These are phyloP conservation scores for Cenchrus americanus DNA, from an alignment of 176 grass and related monocot genomes.

Conservation along the genomic window DNA sequence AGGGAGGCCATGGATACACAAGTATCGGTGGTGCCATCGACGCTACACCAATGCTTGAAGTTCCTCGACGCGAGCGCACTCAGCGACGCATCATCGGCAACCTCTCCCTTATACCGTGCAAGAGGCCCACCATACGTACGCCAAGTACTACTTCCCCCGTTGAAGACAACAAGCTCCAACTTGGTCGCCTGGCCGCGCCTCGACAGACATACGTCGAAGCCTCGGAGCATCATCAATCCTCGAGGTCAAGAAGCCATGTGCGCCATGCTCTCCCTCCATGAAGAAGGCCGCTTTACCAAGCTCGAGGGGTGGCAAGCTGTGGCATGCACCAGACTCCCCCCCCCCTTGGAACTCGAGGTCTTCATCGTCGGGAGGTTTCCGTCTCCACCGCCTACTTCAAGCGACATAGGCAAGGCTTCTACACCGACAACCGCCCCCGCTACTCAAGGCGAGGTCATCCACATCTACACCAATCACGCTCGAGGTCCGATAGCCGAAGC, in stretches of 20 bases:
- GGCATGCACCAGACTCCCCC: no score
- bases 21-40: not conserved
- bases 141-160: not conserved
- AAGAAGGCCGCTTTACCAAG: no score
- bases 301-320: no score
- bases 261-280: not conserved
- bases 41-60: not conserved
- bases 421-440: no score
- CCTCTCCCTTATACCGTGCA: not conserved
- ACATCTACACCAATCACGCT: no score
- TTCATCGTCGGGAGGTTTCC: no score
- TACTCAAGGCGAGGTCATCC: no score
- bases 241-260: not conserved
- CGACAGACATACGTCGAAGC: not conserved
- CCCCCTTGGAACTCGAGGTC: no score
- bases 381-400: no score
- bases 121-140: not conserved
- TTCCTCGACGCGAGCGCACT: not conserved
- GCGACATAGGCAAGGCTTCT: no score
- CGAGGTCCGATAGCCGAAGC: no score
- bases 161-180: rapidly evolving
- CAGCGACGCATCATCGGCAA: not conserved
- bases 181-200: not conserved
- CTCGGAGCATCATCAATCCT: not conserved
- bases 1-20: not conserved